Conservation (phyloP, 257 asterid genomes). For the Agastache rugosa region DNA sequence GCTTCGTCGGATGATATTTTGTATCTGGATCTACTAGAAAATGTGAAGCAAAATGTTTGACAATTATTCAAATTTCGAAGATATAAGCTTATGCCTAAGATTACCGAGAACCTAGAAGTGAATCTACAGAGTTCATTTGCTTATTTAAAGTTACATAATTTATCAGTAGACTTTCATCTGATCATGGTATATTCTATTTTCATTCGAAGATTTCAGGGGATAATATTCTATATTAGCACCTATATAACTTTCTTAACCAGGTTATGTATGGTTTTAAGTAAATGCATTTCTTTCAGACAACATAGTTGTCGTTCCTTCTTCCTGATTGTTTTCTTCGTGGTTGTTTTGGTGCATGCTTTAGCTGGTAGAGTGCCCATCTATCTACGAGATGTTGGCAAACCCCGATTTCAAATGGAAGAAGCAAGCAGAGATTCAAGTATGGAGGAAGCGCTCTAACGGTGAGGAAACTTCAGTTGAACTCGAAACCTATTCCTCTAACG, state of each 20-base stretch:
- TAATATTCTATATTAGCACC: not conserved
- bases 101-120: not conserved
- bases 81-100: not conserved
- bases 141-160: not conserved
- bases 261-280: not conserved
- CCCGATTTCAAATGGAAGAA: conserved; percentile 77
- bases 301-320: not conserved
- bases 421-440: conserved; percentile 72
- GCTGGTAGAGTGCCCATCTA: conserved; percentile 89
- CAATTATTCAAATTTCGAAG: conserved; percentile 8
- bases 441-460: conserved; percentile 61
- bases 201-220: not conserved
- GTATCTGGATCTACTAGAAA: not conserved
- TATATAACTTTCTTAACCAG: not conserved
- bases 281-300: not conserved
- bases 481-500: conserved; percentile 60
- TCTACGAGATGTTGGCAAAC: conserved; percentile 86
- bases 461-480: conserved; percentile 55
- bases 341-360: conserved; percentile 26
- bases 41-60: conserved; percentile 10
- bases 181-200: not conserved
- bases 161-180: not conserved
- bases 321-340: not conserved
- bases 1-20: not conserved
- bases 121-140: not conserved